Base-by-base conservation (phyloP, 2,329 filamentous ascomycete species). In the Magnaporthiopsis poae region DNA sequence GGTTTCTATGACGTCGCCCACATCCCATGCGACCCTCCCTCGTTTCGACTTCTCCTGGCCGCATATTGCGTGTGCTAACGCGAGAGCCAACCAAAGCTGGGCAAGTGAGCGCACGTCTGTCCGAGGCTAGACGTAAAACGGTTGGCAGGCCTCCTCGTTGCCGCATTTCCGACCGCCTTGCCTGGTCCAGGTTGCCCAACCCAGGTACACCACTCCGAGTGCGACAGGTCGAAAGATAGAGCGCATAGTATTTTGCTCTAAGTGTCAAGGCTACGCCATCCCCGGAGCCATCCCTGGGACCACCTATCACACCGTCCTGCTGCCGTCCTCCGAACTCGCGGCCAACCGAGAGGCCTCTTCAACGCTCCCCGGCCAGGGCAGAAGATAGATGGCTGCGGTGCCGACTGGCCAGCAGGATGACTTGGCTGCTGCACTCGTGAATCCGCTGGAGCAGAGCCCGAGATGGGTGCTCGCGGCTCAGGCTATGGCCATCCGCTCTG, bases 401-500 rank as follows among this genome's bases (percentile, higher is more conserved):
- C 39, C 52, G 39, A 2, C 62, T 11, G 52, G 27, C 64, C 29
- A 29, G 29, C n/a, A 39, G n/a, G 59, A 61, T 21, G 64, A 39
- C 1, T 36, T 62, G 33, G 36, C n/a, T 39, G 69, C 68, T 21
- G 71, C 69, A 39, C 71, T 71, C 60, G 68, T 71, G 60, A 72
- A 72, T n/a, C 70, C 69, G 3, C 68, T 69, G 27, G 68, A 71
- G 46, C 69, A 70, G 60, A 72, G 66, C 61, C 69, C 71, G 1
- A 71, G 71, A 29, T 74, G 73, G 73, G 66, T 72, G 18, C 70
- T 74, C 3, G 68, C 70, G 29, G 68, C 70, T n/a, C 72, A 72
- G 52, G 72, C 72, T 21, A 71, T 63, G n/a, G 67, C 67, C 36
- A 66, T 73, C 1, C 72, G 72, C 5, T 65, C 69, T 2, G 66